These are phyloP conservation scores for Diospyros kaki DNA, from an alignment of 148 eudicot species.

Conservation along the genomic window DNA sequence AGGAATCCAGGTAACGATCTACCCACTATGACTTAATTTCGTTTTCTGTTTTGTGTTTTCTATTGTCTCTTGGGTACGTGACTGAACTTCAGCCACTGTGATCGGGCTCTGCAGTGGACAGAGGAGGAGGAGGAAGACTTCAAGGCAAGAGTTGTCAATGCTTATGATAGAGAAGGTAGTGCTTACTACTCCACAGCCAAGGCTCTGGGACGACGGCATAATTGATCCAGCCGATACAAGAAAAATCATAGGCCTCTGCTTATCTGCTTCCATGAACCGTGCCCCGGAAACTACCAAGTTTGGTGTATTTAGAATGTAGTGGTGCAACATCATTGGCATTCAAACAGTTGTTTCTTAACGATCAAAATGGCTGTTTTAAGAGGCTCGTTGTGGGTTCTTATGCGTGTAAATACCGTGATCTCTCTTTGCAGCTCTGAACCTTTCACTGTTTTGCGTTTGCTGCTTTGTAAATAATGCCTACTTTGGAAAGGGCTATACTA, in stretches of 20 bases:
- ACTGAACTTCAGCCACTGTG: not conserved
- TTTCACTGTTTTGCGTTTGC: not conserved
- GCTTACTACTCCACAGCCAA: conserved; percentile 88
- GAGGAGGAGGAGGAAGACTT: conserved; percentile 79
- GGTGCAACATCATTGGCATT: not conserved
- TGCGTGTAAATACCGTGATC: no score
- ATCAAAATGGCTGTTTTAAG: not conserved
- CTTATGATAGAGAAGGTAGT: conserved; percentile 77
- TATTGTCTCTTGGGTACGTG: not conserved
- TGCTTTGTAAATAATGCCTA: not conserved
- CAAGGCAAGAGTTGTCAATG: conserved; percentile 73
- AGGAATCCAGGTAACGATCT: conserved; percentile 60
- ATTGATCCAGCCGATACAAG: conserved; percentile 97
- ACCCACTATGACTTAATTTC: not conserved
- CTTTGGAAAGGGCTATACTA: not conserved
- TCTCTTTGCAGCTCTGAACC: no score
- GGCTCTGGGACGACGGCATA: conserved; percentile 97
- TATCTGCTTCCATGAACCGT: conserved; percentile 69
- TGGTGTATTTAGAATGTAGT: conserved; percentile 94
- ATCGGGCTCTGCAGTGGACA: conserved; percentile 58
- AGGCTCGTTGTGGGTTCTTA: no score
- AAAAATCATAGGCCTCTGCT: conserved; percentile 64
- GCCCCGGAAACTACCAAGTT: conserved; percentile 62
- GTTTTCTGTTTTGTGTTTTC: not conserved
- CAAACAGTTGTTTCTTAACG: conserved; percentile 9